Base-by-base conservation (phyloP, 192 early-diverging fungal species). In the Gryganskiella cystojenkinii region DNA sequence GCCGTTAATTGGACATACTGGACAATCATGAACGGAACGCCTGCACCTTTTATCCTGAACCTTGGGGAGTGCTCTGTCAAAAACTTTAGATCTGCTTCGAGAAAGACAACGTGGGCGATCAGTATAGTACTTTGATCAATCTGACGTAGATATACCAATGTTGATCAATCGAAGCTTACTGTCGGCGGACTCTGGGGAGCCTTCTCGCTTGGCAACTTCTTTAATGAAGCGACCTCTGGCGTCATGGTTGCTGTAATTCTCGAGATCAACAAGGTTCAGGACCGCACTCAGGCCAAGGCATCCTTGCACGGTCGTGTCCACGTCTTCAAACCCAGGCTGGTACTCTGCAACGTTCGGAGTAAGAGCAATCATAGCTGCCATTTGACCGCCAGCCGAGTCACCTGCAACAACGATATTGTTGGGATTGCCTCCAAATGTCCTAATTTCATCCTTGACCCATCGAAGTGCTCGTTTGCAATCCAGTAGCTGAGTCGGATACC, bases 381-480 rank as follows among this genome's bases (percentile, higher is more conserved):
- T 63, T 31, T 92, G 89, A 4, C 83, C 90, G 42, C 88, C 90
- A 7, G 88, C 74, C 17, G 64, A 59, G 59, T 82, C 81, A 66
- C 71, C 84, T 22, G 81, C 65, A 35, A 91, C 79, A 13, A 87
- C 86, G 44, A 93, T 82, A 45, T 88, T 91, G 22, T 79, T 56
- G 4, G 89, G 85, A 65, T 93, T 84, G 3, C 92, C 92, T 47
- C 90, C 90, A 72, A 88, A 91, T 14, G 65, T 64, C 46, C 67
- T 67, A 51, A 90, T 85, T 58, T 87, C 86, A 42, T 82, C 60
- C 50, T 84, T 89, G 24, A 88, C 82, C 92, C 92, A 93, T 25
- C 89, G 82, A 30, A 93, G 63, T 35, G 88, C 89, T 11, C 90
- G 83, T 68, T 93, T 91, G 64, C 88, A 83, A 61, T 93, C 90